Evolutionary conservation across 768 basidiomycete genomes (phyloP).

Genomic region (Psilocybe cubensis): DNA sequence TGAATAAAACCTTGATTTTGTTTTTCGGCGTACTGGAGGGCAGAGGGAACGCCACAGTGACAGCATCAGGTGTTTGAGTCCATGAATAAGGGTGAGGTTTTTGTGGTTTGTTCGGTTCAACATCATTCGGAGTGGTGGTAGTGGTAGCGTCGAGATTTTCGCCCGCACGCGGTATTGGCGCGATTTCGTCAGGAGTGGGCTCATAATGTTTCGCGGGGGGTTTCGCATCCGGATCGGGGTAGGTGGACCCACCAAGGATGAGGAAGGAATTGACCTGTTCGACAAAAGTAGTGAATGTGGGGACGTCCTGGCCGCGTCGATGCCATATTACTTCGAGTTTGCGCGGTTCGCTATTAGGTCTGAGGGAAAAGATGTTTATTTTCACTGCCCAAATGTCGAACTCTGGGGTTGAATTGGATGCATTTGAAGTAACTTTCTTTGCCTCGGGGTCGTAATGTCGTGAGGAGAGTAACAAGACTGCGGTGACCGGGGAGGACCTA

Average conservation of each 20-base stretch:
- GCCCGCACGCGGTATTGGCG: conserved; percentile 64
- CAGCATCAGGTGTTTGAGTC: conserved; percentile 84
- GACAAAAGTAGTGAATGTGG: conserved; percentile 57
- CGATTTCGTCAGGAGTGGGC: conserved; percentile 68
- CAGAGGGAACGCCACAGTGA: conserved; percentile 86
- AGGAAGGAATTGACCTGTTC: conserved; percentile 49
- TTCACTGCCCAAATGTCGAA: conserved; percentile 72
- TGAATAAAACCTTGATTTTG: conserved; percentile 70
- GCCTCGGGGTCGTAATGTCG: conserved; percentile 40
- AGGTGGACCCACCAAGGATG: conserved; percentile 60
- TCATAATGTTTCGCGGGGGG: conserved; percentile 44
- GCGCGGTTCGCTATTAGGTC: conserved; percentile 29
- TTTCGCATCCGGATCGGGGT: conserved; percentile 46
- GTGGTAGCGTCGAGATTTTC: conserved; percentile 54
- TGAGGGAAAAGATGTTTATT: conserved; percentile 47
- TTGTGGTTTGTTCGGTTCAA: conserved; percentile 29
- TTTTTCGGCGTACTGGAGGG: conserved; percentile 67
- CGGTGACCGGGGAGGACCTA: conserved; percentile 38
- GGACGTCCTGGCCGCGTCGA: conserved; percentile 71
- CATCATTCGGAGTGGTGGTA: conserved; percentile 5
- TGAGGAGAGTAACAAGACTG: conserved; percentile 62
- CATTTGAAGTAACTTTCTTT: conserved; percentile 16
- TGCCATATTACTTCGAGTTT: conserved; percentile 68
- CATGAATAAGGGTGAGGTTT: conserved; percentile 89
- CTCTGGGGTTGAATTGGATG: conserved; percentile 34